A percentile compares a stretch with the other conserved stretches of the same genome.
phyloP scores from a whole-genome alignment of 805 yeast species.

The Grigorovia jiainica region DNA sequence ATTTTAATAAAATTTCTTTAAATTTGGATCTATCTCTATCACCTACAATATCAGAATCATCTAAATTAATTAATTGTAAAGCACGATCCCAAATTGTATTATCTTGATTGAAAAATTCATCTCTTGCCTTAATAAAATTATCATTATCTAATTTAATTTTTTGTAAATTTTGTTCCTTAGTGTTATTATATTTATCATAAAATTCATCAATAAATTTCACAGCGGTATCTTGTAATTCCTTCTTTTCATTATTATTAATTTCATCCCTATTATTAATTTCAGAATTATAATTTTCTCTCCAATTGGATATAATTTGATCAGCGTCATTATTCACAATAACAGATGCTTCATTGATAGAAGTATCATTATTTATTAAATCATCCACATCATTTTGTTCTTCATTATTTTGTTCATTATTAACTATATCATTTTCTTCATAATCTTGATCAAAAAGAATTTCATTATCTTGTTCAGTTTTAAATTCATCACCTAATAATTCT shows the following conservation, averaged over 20 bases:
- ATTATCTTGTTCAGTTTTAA: constrained; percentile 53
- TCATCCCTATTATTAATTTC: constrained; percentile 77
- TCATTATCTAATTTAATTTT: constrained; percentile 59
- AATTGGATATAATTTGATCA: constrained; percentile 38
- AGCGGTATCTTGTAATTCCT: constrained; percentile 65
- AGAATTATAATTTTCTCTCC: constrained; percentile 74
- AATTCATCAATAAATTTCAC: constrained; percentile 80
- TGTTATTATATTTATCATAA: constrained; percentile 80
- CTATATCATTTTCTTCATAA: constrained; percentile 15
- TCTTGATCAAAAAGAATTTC: constrained; percentile 27
- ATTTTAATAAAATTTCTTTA: constrained; percentile 51
- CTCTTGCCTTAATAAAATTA: constrained; percentile 64
- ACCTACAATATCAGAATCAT: constrained; percentile 36
- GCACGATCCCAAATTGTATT: constrained; percentile 72
- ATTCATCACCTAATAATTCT: constrained; percentile 61
- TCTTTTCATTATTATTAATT: constrained; percentile 51
- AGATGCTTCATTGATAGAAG: constrained; percentile 16
- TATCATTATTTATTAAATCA: constrained; percentile 24
- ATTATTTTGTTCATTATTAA: constrained; percentile 26
- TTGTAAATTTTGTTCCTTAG: constrained; percentile 61
- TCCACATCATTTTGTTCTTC: constrained; percentile 28
- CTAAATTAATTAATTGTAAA: constrained; percentile 35
- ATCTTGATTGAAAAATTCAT: constrained; percentile 68
- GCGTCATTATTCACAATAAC: constrained; percentile 30
- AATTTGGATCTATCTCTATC: constrained; percentile 62